phyloP scores from a whole-genome alignment of 1,139 yeast genomes.

The Sugiyamaella sp. region DNA sequence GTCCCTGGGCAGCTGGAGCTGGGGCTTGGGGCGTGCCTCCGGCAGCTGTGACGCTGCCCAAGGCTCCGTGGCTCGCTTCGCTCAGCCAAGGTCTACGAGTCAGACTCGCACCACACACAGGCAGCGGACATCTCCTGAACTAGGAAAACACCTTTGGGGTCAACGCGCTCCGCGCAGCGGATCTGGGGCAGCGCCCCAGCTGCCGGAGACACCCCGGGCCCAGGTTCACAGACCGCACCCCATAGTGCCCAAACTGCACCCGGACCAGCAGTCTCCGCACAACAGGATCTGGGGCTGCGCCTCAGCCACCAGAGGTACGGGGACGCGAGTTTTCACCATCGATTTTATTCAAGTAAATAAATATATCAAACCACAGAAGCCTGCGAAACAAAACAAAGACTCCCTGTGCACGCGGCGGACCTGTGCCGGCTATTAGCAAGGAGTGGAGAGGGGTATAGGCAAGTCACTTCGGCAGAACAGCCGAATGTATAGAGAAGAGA shows the following conservation, averaged over 20 bases:
- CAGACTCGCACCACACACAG: not conserved
- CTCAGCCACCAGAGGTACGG: not conserved
- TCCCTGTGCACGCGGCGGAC: not conserved
- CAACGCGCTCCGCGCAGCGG: too few relatives aligned
- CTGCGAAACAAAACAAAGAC: not conserved
- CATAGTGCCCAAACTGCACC: too few relatives aligned
- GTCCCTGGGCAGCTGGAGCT: not conserved
- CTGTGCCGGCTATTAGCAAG: not conserved
- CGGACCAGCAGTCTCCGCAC: too few relatives aligned
- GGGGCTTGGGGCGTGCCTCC: not conserved
- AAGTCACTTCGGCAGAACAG: not conserved
- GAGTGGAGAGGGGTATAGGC: slow-evolving; percentile 6
- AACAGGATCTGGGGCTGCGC: too few relatives aligned
- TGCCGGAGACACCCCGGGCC: too few relatives aligned
- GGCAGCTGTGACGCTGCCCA: not conserved
- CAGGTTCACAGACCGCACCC: too few relatives aligned
- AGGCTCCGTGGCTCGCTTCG: not conserved
- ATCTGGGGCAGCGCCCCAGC: too few relatives aligned
- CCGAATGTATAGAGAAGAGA: not conserved
- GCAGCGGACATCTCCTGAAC: not conserved
- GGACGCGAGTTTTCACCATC: not conserved
- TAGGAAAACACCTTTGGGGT: not conserved
- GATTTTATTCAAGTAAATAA: not conserved
- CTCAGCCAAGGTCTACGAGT: not conserved
- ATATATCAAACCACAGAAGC: slow-evolving; percentile 14